Evolutionary conservation across 2,329 filamentous ascomycete genomes (phyloP), one percentile per base, ranked within the genome.

Genomic region (Colletotrichum euphorbiae): DNA sequence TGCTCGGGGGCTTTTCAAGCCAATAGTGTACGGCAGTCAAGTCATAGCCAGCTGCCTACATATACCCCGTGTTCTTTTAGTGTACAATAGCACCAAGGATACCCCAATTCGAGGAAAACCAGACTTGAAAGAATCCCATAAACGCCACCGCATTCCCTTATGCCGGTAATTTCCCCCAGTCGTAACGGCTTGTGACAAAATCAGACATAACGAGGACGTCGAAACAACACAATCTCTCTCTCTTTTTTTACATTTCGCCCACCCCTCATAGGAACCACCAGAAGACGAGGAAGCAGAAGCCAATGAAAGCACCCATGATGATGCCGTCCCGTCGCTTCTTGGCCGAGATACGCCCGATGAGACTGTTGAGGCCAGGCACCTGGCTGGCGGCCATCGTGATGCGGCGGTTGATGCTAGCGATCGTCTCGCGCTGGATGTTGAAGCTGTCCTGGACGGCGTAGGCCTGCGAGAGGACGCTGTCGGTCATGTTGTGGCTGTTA

Each of bases 401-500:
- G 71, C 95, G 87, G 70, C 95, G 85, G 79, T 98, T 97, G 75
- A 99, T 95, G 78, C 88, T 97, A 50, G 91, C 88, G 70, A 99
- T 81, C 28, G 91, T 95, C 83, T 98, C 94, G 69, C 94, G 86
- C 84, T 99, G 96, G 63, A 94, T 75, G 13, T 88, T 85, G 78
- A 99, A 98, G 78, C 86, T 94, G 81, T 98, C 94, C 77, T 97
- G 97, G 60, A 98, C 93, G 11, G 95, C 94, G 81, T 99, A 99
- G 7, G 96, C 96, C 83, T 98, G 96, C 77, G 91, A 94, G 68
- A 99, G 85, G 38, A 99, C 94, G 70, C 89, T 92, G 78, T 99
- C 96, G 54, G 93, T 91, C 84, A 97, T 90, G 73, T 89, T 91
- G 80, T 98, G 92, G 75, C 93, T 97, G 77, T 93, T 91, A 77